Evolutionary conservation across 1,284 basidiomycete species (phyloP), one percentile per base, ranked within the genome.

Genomic region (Fomitopsis palustris): DNA sequence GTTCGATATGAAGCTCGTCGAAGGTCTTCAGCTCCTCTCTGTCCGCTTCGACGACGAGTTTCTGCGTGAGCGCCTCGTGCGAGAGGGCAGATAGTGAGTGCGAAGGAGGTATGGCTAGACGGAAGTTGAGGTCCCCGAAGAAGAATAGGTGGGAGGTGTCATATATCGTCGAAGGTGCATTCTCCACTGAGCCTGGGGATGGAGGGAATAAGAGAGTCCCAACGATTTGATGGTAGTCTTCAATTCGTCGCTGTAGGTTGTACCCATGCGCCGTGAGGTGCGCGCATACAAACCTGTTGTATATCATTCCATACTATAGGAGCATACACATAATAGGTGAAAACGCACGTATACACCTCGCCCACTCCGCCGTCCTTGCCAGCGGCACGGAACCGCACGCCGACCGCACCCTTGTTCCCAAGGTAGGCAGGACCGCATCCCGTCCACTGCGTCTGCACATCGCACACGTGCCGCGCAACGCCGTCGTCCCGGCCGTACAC

Each of bases 331-430:
- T 21, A 21, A 41, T 17, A 17, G 23, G 39, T 19, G 21, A 6
- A 23, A 38, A 83, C 90, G 73, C 75, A 94, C 92, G 93, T 95
- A 75, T 87, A 90, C 1, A 82, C 83, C 71, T 96, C 89, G 37
- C 92, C 91, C 56, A 78, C 66, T 49, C 78, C 76, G 7, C 81
- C 84, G 33, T 83, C 79, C 29, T 78, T 75, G 10, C 75, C 78
- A 27, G 80, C 74, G 25, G 96, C 78, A 43, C 90, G 86, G 71
- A 98, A 88, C 51, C 96, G 82, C 38, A 95, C 81, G 17, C 92
- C 96, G 2, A 97, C 95, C 0, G 93, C 96, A 27, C 94, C 95
- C 75, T 99, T 99, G 77, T 98, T 98, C 12, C 94, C 94, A 91
- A 98, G 92, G 63, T 82, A 91, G 19, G 72, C 78, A 17, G 87